Percentiles rank a stretch among this genome's conserved stretches.
These are phyloP conservation scores for Xylaria arbuscula DNA, from an alignment of 2,329 filamentous ascomycete species.

Conservation along the genomic window DNA sequence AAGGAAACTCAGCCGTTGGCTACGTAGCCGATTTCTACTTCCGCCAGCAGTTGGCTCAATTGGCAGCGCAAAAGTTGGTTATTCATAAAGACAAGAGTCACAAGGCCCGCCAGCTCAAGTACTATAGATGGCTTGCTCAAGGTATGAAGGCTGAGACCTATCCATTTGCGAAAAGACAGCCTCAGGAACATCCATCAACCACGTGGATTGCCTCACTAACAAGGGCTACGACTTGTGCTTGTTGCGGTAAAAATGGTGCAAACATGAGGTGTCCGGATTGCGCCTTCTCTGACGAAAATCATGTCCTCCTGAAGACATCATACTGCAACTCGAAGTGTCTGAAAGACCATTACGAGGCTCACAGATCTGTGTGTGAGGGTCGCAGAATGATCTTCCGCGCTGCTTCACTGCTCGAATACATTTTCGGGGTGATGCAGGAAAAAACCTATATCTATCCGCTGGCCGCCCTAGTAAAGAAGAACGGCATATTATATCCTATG, in stretches of 20 bases:
- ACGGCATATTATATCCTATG: constrained; percentile 20
- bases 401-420: constrained; percentile 9
- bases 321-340: constrained; percentile 39
- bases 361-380: constrained; percentile 22
- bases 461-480: constrained; percentile 1
- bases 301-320: constrained; percentile 24
- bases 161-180: constrained; percentile 18
- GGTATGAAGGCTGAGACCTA: constrained; percentile 33
- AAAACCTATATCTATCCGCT: constrained; percentile 26
- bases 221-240: constrained; percentile 11
- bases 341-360: constrained; percentile 12
- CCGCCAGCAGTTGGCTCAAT: constrained; percentile 24
- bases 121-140: constrained; percentile 31
- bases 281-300: constrained; percentile 16
- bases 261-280: constrained; percentile 31
- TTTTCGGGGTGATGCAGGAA: constrained; percentile 19
- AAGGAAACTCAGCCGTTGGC: too few relatives aligned
- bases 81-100: constrained; percentile 30
- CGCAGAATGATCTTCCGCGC: constrained; percentile 30
- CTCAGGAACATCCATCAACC: constrained; percentile 8
- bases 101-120: constrained; percentile 35
- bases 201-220: constrained; percentile 8
- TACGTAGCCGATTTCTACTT: too few relatives aligned
- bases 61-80: constrained; percentile 18
- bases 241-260: constrained; percentile 31